Evolutionary conservation across 176 grass and related monocot genomes (phyloP), one percentile per base, ranked within the genome.

Genomic region (Elaeis guineensis): DNA sequence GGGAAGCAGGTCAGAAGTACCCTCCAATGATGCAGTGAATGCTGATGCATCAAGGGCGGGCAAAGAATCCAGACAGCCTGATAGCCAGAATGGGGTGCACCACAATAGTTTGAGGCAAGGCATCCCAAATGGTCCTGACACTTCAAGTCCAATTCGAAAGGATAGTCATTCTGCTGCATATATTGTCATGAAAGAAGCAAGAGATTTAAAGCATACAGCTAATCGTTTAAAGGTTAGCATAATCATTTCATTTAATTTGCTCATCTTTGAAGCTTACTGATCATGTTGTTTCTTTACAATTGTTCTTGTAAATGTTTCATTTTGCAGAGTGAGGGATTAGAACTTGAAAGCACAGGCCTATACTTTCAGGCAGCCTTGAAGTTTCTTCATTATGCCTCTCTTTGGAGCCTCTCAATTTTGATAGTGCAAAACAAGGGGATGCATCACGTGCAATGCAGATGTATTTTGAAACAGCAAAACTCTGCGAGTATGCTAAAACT

Each of bases 351-450:
- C 25, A 69, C 81, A 66, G 75, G 66, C 56, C 78, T 97, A 64
- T 97, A 83, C 67, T 97, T 97, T 78, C 83, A 97, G 69, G 92
- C 92, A 3, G 76, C 65, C 51, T 80, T 97, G 48, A 88, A 97
- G 68, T 97, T 97, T 85, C 87, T 97, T 25, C 69, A 97, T 75
- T 78, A 72, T 51, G 92, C 83, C 26, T 87, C 78, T 72, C 80
- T 97, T 85, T 63, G 39, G 92, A 91, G 69, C 72, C 69, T 85
- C 65, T 67, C 55, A 77, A 51, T 69, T 62, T 71, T 75, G 92
- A 85, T 82, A 78, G 52, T 63, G 76, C 75, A 23, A 96, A 87
- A 71, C 83, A 82, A 75, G 87, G 66, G 44, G 92, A 91, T 57
- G 52, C 69, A 26, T 72, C 80, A 39, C 77, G 81, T 50, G 49